Evolutionary conservation across 192 early-diverging fungal species (phyloP), one percentile per base, ranked within the genome.

Genomic region (Thamnidium elegans): DNA sequence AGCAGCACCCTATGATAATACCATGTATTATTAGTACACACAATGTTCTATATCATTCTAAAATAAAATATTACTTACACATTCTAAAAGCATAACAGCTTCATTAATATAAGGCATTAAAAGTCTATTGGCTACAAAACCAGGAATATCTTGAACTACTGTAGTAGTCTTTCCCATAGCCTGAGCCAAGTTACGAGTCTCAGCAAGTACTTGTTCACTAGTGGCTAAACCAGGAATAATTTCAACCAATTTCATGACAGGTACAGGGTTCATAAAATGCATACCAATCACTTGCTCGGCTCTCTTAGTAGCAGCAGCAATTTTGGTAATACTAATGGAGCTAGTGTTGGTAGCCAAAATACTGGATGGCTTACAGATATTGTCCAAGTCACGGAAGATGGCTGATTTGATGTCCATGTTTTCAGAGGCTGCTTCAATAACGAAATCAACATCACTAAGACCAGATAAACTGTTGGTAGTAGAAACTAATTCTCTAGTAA

Each of bases 21-120:
- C 3, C 26, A 46, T 44, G 10, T 26, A 26, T 26, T 26, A 26
- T 26, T 26, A 26, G 26, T 26, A 26, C 26, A 26, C 26, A 3
- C 26, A 26, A n/a, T 26, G 26, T 26, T 26, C 1, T 26, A 26
- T 26, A 26, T 3, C 3, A 26, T n/a, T n/a, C n/a, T 26, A 26
- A 26, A 26, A 26, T 26, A 26, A 26, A 26, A 26, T 26, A 26
- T 3, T 26, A 26, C 77, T 70, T 75, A 89, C 89, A 63, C 89
- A 87, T 73, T 95, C 90, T 19, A 95, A 78, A 13, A 89, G 87
- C 65, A 91, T 89, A 9, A 91, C 65, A 7, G 97, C 95, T 78
- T 99, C 97, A 77, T 99, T 99, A 69, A 99, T 99, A 80, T 99
- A 99, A 42, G 97, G 97, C 94, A 99, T 99, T 72, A 99, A 79